These are phyloP conservation scores for Globisporangium alternatum DNA, from an alignment of 352 stramenopile genomes.

Conservation along the genomic window DNA sequence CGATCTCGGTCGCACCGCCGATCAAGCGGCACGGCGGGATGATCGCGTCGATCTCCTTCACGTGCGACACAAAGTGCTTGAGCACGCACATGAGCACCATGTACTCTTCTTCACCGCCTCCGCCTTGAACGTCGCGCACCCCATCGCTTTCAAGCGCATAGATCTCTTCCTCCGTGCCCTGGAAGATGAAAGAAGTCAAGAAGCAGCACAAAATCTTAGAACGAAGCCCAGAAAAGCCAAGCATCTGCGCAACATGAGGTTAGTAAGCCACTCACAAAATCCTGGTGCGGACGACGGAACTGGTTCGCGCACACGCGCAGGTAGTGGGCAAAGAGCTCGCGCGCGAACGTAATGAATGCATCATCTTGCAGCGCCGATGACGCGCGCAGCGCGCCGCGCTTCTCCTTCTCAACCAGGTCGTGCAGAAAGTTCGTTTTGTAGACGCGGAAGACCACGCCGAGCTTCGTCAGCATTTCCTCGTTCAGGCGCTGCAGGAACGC, in stretches of 20 bases:
- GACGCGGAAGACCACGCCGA: conserved; percentile 55
- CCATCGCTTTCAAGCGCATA: conserved; percentile 22
- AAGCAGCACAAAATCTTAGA: conserved; percentile 6
- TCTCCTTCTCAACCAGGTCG: conserved; percentile 41
- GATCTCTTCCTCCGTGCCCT: conserved; percentile 57
- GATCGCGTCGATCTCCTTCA: conserved; percentile 50
- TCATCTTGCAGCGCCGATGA: conserved; percentile 57
- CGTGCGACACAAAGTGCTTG: conserved; percentile 67
- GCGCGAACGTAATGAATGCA: conserved; percentile 67
- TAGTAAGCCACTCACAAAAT: conserved; percentile 45
- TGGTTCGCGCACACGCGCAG: conserved; percentile 44
- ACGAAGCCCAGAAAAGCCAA: neutral
- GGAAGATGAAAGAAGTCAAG: conserved; percentile 20
- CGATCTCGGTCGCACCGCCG: conserved; percentile 43
- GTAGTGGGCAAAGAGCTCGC: conserved; percentile 64
- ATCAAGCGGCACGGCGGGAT: conserved; percentile 55
- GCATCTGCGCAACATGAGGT: neutral
- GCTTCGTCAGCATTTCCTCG: conserved; percentile 40
- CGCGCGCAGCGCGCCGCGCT: conserved; percentile 24
- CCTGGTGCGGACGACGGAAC: conserved; percentile 46
- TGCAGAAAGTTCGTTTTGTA: conserved; percentile 69
- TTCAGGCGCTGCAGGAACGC: conserved; percentile 59
- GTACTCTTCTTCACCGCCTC: conserved; percentile 50
- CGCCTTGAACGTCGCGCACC: conserved; percentile 20
- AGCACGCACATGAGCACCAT: conserved; percentile 82